Conservation (phyloP, 306 rosid species). For the Vachellia collinsii region DNA sequence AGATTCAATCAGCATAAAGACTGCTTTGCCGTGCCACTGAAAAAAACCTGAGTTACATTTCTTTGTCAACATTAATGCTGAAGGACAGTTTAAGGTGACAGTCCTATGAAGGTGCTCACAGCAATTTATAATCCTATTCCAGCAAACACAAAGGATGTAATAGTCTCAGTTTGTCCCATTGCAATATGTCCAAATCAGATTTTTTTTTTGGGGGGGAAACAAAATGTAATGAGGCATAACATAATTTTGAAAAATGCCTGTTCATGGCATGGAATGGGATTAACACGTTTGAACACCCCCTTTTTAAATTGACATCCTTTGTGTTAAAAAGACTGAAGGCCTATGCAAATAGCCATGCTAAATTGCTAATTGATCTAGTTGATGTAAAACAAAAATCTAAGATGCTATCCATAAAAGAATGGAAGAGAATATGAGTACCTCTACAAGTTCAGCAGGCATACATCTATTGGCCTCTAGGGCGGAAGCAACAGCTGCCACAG, state of each 20-base stretch:
- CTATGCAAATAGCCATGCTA: constrained; percentile 10
- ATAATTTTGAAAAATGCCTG: constrained; percentile 8
- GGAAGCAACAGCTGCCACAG: constrained; percentile 50
- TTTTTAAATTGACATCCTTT: neutral
- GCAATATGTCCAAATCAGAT: constrained; percentile 21
- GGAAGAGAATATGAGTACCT: constrained; percentile 50
- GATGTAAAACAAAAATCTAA: constrained; percentile 12
- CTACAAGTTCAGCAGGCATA: constrained; percentile 51
- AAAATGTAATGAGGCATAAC: neutral
- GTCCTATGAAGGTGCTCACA: constrained; percentile 3
- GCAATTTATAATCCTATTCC: constrained; percentile 18
- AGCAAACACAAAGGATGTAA: constrained; percentile 26
- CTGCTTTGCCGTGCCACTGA: neutral
- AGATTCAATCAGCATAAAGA: constrained; percentile 31
- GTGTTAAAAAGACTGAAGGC: neutral
- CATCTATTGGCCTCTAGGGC: constrained; percentile 45
- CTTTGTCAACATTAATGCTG: constrained; percentile 27
- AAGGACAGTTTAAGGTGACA: constrained; percentile 17
- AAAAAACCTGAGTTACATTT: constrained; percentile 6
- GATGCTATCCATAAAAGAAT: constrained; percentile 13
- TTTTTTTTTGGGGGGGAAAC: too few relatives aligned
- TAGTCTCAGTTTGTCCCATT: neutral
- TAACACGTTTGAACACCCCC: neutral
- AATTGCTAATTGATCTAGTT: neutral
- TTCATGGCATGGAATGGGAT: constrained; percentile 25